phyloP scores from a whole-genome alignment of 352 stramenopile genomes.

The Phytopythium ostracodes region DNA sequence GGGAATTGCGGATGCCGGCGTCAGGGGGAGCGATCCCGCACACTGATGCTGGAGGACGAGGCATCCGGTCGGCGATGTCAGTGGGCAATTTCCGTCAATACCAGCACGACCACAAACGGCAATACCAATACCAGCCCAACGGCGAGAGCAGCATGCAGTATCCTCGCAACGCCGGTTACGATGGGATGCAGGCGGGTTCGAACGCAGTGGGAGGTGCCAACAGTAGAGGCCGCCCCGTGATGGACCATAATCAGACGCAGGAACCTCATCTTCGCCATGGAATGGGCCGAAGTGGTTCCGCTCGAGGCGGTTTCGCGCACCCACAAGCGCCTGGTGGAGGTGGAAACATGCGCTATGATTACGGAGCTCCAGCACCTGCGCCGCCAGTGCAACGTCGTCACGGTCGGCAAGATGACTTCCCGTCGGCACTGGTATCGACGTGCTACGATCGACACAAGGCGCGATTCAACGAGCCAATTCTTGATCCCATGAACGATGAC shows the following conservation, averaged over 20 bases:
- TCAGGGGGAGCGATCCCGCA: neutral
- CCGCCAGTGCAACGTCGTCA: slow-evolving; percentile 29
- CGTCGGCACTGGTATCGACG: slow-evolving; percentile 39
- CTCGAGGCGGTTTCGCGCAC: neutral
- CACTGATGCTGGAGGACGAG: slow-evolving; percentile 9
- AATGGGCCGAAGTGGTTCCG: neutral
- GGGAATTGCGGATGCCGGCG: neutral
- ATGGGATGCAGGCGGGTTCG: slow-evolving; percentile 1
- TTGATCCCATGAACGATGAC: slow-evolving; percentile 61
- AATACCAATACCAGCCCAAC: neutral
- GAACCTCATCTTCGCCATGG: neutral
- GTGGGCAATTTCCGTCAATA: slow-evolving; percentile 77
- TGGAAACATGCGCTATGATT: slow-evolving; percentile 10
- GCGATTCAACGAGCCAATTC: slow-evolving; percentile 68
- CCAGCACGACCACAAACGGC: slow-evolving; percentile 42
- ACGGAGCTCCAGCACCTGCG: slow-evolving; percentile 11
- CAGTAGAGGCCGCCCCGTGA: neutral
- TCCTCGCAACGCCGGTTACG: slow-evolving; percentile 7
- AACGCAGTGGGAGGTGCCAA: neutral
- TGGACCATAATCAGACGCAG: neutral
- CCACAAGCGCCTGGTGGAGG: slow-evolving; percentile 2
- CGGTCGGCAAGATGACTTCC: slow-evolving; percentile 50
- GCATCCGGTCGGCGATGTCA: slow-evolving; percentile 55
- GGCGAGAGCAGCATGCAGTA: slow-evolving; percentile 5
- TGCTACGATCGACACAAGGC: slow-evolving; percentile 66